Evolutionary conservation across 495 filamentous ascomycete species (phyloP).

Genomic region (Tuber brumale): DNA sequence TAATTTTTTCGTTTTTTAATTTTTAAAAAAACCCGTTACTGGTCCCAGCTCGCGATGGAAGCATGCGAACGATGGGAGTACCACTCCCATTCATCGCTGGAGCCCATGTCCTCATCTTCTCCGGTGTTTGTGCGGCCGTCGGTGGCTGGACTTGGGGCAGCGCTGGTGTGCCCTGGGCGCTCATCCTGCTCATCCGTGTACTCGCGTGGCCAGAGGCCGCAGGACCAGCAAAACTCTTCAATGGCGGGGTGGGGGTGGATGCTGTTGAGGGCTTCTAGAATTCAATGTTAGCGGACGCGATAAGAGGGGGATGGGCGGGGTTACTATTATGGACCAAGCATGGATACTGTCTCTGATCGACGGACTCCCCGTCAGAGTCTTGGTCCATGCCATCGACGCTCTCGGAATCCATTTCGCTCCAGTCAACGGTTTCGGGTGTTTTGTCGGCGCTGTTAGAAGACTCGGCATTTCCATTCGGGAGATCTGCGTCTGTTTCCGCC

Average conservation of each 20-base stretch:
- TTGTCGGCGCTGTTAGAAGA: background rate
- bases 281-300: background rate
- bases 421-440: background rate
- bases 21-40: background rate
- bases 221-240: background rate
- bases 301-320: background rate
- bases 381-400: background rate
- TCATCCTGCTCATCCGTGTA: background rate
- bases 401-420: background rate
- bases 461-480: background rate
- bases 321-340: background rate
- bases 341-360: background rate
- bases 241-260: background rate
- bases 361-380: background rate
- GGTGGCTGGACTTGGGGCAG: background rate
- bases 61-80: slow-evolving; percentile 21
- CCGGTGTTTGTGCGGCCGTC: background rate
- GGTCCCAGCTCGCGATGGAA: slow-evolving; percentile 20
- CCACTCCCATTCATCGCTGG: slow-evolving; percentile 15
- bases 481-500: background rate
- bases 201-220: background rate
- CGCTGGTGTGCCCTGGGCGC: background rate
- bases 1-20: too few species aligned
- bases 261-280: background rate
- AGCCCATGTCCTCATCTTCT: background rate